These are phyloP conservation scores for Hypsizygus marmoreus DNA, from an alignment of 768 basidiomycete species.

Conservation along the genomic window DNA sequence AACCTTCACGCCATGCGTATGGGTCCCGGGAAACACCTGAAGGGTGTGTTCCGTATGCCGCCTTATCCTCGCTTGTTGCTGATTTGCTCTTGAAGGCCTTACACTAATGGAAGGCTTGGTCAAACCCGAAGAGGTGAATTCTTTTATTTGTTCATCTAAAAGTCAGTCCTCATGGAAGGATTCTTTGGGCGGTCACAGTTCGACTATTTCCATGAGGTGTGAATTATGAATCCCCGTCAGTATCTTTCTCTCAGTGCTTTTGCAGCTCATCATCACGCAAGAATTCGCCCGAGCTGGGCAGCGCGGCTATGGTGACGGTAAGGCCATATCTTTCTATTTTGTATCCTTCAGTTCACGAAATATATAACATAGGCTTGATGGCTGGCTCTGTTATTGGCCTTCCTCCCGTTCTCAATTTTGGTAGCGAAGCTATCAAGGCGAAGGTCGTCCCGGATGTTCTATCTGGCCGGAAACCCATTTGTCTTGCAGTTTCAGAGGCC, in stretches of 20 bases:
- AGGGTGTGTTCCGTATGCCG: conserved; percentile 33
- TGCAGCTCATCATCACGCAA: conserved; percentile 73
- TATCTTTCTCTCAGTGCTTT: background rate
- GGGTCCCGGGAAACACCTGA: conserved; percentile 90
- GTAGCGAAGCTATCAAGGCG: conserved; percentile 52
- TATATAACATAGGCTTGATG: conserved; percentile 45
- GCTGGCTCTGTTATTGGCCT: conserved; percentile 82
- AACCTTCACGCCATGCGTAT: conserved; percentile 90
- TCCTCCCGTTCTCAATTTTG: conserved; percentile 86
- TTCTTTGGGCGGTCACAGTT: conserved; percentile 47
- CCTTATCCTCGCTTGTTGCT: background rate
- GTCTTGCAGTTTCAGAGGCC: conserved; percentile 86
- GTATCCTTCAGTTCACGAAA: background rate
- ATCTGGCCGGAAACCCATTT: conserved; percentile 75
- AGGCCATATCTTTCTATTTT: conserved; percentile 10
- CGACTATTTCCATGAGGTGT: conserved; percentile 84
- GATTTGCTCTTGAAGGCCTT: conserved; percentile 42
- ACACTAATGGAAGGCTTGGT: conserved; percentile 80
- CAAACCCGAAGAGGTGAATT: conserved; percentile 69
- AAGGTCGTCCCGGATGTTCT: conserved; percentile 67
- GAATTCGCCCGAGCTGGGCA: conserved; percentile 70
- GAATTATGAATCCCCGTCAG: conserved; percentile 1
- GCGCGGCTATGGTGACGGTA: conserved; percentile 82
- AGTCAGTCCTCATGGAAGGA: too few relatives aligned
- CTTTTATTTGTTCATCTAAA: background rate